Conservation (phyloP, 2,329 filamentous ascomycete genomes). For the Arachnomyces sp. region DNA sequence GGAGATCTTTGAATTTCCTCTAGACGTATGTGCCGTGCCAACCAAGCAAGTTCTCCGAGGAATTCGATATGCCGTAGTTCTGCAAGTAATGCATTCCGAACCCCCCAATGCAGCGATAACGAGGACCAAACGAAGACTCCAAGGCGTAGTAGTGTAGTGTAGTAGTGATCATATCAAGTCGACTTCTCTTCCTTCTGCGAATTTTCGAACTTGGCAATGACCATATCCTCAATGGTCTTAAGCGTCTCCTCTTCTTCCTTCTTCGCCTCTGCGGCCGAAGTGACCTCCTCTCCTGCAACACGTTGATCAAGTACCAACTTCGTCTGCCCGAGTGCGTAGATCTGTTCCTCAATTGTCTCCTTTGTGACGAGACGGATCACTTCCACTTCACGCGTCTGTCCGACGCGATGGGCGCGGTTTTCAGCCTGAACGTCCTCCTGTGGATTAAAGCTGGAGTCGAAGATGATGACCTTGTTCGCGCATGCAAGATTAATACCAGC, state of each 20-base stretch:
- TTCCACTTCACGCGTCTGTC: constrained; percentile 84
- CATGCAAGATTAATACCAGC: constrained; percentile 93
- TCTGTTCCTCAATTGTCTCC: constrained; percentile 84
- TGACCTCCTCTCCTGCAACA: constrained; percentile 51
- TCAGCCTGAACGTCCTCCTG: constrained; percentile 98
- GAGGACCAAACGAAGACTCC: no score
- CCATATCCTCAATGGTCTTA: constrained; percentile 43
- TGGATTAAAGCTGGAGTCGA: constrained; percentile 94
- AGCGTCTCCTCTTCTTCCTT: constrained; percentile 43
- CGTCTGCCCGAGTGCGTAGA: constrained; percentile 81
- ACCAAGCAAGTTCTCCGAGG: no score
- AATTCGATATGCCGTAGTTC: no score
- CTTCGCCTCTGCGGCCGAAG: constrained; percentile 47
- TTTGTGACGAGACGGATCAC: constrained; percentile 76
- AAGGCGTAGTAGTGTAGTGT: no score
- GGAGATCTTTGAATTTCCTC: no score
- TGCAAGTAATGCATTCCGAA: no score
- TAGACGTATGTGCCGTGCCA: no score
- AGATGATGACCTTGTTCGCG: constrained; percentile 96
- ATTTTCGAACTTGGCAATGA: constrained; percentile 34
- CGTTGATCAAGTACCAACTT: constrained; percentile 83
- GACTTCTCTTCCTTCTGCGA: constrained; percentile 8
- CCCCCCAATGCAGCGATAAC: no score
- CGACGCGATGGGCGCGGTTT: constrained; percentile 90
- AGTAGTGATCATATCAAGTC: constrained; percentile 3